phyloP scores from a whole-genome alignment of 768 basidiomycete genomes.

The Lanmaoa rubissima region DNA sequence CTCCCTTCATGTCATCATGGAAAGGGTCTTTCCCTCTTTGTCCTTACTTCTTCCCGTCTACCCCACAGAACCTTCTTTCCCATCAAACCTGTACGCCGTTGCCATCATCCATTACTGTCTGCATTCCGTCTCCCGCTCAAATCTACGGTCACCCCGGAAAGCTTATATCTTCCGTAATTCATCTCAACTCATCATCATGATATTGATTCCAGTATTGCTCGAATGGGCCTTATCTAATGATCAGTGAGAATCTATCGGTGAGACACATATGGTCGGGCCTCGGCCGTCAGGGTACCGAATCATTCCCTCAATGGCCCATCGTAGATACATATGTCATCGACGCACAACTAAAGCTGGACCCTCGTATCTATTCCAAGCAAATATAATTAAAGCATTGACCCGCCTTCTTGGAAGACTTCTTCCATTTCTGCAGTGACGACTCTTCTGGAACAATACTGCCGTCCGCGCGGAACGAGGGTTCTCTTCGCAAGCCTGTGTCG shows the following conservation, averaged over 20 bases:
- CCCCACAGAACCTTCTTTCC: conserved; percentile 11
- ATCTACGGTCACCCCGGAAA: not conserved
- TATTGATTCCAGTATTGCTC: not conserved
- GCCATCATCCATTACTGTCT: conserved; percentile 1
- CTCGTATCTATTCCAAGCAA: not conserved
- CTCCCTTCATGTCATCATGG: conserved; percentile 7
- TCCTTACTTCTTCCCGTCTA: not conserved
- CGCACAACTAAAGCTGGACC: not conserved
- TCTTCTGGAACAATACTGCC: not conserved
- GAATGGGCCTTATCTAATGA: conserved; percentile 12
- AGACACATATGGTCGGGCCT: not conserved
- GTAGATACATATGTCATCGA: not conserved
- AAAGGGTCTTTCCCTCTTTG: conserved; percentile 6
- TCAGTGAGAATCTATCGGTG: conserved; percentile 8
- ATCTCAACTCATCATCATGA: not conserved
- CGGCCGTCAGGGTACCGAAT: not conserved
- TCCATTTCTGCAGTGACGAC: conserved; percentile 4
- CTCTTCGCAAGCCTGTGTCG: not conserved
- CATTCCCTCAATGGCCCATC: not conserved
- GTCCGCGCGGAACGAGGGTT: not conserved
- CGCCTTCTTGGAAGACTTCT: not conserved
- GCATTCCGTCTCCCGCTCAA: conserved; percentile 10
- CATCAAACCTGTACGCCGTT: conserved; percentile 3
- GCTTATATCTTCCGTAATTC: conserved; percentile 5
- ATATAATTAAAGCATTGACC: not conserved